Evolutionary conservation across 2,329 filamentous ascomycete genomes (phyloP).

Genomic region (Fusarium anguioides): DNA sequence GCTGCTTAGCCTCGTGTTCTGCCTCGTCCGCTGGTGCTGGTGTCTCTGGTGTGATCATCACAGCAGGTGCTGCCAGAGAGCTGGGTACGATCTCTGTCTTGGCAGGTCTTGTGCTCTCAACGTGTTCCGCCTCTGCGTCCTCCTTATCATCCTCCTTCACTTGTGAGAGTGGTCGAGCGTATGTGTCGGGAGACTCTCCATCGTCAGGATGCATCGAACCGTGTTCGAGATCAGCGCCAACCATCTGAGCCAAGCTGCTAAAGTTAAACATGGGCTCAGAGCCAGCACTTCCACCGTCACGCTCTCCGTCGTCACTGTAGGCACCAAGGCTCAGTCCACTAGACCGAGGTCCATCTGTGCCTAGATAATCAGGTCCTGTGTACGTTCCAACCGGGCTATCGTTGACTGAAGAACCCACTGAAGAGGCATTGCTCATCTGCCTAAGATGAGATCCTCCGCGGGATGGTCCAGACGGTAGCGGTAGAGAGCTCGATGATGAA

Average conservation of each 20-base stretch:
- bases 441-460: constrained; percentile 77
- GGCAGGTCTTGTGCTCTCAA: constrained; percentile 37
- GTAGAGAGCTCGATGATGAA: constrained; percentile 54
- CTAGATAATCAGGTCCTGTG: constrained; percentile 48
- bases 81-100: constrained; percentile 4
- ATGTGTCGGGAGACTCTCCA: constrained; percentile 38
- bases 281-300: constrained; percentile 61
- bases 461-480: constrained; percentile 62
- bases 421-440: constrained; percentile 89
- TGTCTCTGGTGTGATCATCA: constrained; percentile 64
- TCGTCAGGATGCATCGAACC: constrained; percentile 50
- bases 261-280: constrained; percentile 92
- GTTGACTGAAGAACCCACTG: constrained; percentile 78
- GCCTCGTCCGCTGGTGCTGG: constrained; percentile 52
- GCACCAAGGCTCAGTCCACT: constrained; percentile 65
- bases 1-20: constrained; percentile 56
- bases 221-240: constrained; percentile 72
- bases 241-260: constrained; percentile 84
- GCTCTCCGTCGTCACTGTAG: constrained; percentile 61
- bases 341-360: constrained; percentile 57
- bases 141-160: constrained; percentile 54
- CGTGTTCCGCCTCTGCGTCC: constrained; percentile 48
- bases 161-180: constrained; percentile 50
- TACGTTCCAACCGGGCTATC: constrained; percentile 72
- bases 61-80: constrained; percentile 51